A percentile compares a stretch with the other conserved stretches of the same genome.
Conservation (phyloP, 2,329 filamentous ascomycete species). For the Stagonosporopsis cucurbitacearum region DNA sequence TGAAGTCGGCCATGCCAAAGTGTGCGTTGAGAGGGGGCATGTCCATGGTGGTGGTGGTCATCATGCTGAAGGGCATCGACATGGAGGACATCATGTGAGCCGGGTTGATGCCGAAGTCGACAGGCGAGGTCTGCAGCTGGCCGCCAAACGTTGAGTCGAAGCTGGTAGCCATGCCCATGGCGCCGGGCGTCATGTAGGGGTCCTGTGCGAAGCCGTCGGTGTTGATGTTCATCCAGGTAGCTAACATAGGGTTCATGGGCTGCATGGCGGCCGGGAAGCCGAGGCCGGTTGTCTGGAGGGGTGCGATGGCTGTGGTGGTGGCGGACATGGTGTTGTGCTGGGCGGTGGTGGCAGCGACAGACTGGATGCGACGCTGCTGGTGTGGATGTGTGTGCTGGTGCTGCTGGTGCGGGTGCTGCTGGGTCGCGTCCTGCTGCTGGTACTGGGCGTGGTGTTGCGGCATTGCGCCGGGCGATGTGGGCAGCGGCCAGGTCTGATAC, state of each 20-base stretch:
- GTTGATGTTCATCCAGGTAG: constrained; percentile 54
- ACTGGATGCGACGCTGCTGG: constrained; percentile 39
- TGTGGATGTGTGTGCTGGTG: constrained; percentile 27
- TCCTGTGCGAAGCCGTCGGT: constrained; percentile 41
- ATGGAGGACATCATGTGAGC: constrained; percentile 51
- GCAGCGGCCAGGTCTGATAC: constrained; percentile 49
- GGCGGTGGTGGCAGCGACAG: constrained; percentile 32
- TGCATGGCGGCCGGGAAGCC: constrained; percentile 43
- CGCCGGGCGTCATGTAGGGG: constrained; percentile 25
- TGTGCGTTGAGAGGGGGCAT: constrained; percentile 43
- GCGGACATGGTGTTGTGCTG: constrained; percentile 30
- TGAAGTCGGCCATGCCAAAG: constrained; percentile 69
- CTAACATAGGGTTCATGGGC: constrained; percentile 45
- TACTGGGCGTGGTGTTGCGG: constrained; percentile 27
- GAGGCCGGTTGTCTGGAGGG: constrained; percentile 44
- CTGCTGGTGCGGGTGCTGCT: constrained; percentile 21
- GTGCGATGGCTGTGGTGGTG: constrained; percentile 39
- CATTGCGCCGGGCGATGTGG: constrained; percentile 45
- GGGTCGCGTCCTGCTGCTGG: constrained; percentile 17
- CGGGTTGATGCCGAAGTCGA: constrained; percentile 55
- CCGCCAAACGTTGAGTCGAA: constrained; percentile 50
- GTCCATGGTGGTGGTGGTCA: constrained; percentile 53
- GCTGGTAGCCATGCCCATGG: constrained; percentile 45
- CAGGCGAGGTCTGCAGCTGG: constrained; percentile 54
- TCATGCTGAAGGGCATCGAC: constrained; percentile 53